phyloP scores from a whole-genome alignment of 2,329 filamentous ascomycete genomes.

The Fragosphaeria purpurea region DNA sequence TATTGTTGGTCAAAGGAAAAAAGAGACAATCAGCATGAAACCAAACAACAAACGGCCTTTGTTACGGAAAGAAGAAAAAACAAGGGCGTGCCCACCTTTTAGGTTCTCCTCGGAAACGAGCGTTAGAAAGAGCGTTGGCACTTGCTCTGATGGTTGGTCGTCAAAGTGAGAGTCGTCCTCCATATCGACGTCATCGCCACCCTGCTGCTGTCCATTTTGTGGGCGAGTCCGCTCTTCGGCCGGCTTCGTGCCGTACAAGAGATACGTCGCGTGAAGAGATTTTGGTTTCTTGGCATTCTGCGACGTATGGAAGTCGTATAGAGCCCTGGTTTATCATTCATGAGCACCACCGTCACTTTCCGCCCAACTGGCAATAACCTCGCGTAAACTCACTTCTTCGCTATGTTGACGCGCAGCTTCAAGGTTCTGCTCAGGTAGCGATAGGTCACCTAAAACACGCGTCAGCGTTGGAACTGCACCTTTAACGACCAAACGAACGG shows the following conservation, averaged over 20 bases:
- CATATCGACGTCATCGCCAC: constrained; percentile 52
- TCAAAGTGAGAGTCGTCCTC: constrained; percentile 53
- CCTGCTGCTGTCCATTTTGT: constrained; percentile 3
- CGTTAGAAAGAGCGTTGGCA: constrained; percentile 49
- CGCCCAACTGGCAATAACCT: no score
- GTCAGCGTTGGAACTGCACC: constrained; percentile 6
- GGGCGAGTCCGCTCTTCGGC: constrained; percentile 18
- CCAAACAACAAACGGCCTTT: background rate
- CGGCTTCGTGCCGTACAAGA: constrained; percentile 62
- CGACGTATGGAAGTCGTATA: constrained; percentile 71
- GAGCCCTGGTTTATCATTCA: constrained; percentile 48
- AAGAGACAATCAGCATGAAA: constrained; percentile 8
- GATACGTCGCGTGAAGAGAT: constrained; percentile 84
- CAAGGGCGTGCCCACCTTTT: constrained; percentile 37
- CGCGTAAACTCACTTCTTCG: constrained; percentile 62
- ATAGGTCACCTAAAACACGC: constrained; percentile 62
- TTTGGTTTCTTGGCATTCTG: constrained; percentile 67
- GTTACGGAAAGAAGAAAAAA: no score
- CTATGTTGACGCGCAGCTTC: constrained; percentile 73
- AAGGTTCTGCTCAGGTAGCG: constrained; percentile 72
- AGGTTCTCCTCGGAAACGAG: constrained; percentile 65
- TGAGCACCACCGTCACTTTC: no score
- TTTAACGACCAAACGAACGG: background rate
- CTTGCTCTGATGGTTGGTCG: constrained; percentile 38
- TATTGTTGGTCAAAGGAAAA: constrained; percentile 21